Evolutionary conservation across 345 rosid species (phyloP).

Genomic region (Adansonia digitata): DNA sequence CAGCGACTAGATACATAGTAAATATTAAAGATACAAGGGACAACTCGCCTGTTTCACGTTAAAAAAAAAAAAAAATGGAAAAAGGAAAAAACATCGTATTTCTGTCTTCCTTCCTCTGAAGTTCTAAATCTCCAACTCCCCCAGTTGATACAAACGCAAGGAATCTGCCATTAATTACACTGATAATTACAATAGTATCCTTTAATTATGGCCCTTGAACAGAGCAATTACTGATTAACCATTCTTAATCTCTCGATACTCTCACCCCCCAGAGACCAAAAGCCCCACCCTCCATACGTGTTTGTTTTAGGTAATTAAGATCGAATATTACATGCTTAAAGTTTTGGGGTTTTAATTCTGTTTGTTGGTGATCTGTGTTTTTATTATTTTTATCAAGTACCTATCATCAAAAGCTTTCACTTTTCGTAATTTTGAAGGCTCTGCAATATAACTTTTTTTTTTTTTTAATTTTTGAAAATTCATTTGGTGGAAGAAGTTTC

Average conservation of each 20-base stretch:
- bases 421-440: slow-evolving; percentile 45
- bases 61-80: neutral
- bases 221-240: neutral
- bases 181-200: neutral
- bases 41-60: neutral
- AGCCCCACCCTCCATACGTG: neutral
- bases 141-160: neutral
- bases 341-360: neutral
- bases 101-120: neutral
- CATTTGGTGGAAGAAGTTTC: slow-evolving; percentile 26
- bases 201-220: neutral
- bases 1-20: neutral
- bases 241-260: neutral
- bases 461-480: neutral
- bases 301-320: neutral
- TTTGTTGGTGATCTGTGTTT: slow-evolving; percentile 27
- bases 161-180: neutral
- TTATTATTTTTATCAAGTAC: slow-evolving; percentile 26
- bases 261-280: neutral
- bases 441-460: neutral
- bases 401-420: slow-evolving; percentile 25
- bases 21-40: neutral
- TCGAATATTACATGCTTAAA: neutral
- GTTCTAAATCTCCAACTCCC: too few relatives aligned
- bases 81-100: neutral